These are phyloP conservation scores for Eucalyptus regnans DNA, from an alignment of 345 rosid genomes.

Conservation along the genomic window DNA sequence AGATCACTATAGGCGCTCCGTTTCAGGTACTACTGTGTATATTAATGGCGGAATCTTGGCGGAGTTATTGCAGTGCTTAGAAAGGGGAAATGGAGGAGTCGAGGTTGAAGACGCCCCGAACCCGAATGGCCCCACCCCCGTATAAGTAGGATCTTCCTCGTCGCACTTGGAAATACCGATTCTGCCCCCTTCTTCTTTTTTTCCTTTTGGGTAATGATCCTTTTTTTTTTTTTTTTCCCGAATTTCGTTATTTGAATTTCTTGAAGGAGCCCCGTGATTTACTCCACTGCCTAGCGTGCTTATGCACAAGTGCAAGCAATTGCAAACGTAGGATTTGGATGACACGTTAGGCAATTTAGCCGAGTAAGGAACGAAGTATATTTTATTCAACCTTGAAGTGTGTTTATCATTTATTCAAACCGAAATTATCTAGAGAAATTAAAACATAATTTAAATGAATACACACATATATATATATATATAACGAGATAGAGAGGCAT, in stretches of 20 bases:
- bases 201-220: not conserved
- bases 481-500: not conserved
- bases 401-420: not conserved
- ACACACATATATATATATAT: not conserved
- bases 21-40: not conserved
- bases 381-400: not conserved
- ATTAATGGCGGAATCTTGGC: not conserved
- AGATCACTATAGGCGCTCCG: not conserved
- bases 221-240: too few relatives aligned
- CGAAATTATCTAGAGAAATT: not conserved
- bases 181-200: not conserved
- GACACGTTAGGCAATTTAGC: not conserved
- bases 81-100: not conserved
- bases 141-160: not conserved
- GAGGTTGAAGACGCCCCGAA: not conserved
- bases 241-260: not conserved
- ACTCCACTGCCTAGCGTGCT: not conserved
- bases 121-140: not conserved
- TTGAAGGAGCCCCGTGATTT: not conserved
- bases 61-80: not conserved
- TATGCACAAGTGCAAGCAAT: not conserved
- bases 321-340: not conserved
- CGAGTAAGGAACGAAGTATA: not conserved
- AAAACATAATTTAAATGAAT: not conserved
- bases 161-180: not conserved